Evolutionary conservation across 768 basidiomycete species (phyloP), one percentile per base, ranked within the genome.

Genomic region (Naganishia vishniacii): DNA sequence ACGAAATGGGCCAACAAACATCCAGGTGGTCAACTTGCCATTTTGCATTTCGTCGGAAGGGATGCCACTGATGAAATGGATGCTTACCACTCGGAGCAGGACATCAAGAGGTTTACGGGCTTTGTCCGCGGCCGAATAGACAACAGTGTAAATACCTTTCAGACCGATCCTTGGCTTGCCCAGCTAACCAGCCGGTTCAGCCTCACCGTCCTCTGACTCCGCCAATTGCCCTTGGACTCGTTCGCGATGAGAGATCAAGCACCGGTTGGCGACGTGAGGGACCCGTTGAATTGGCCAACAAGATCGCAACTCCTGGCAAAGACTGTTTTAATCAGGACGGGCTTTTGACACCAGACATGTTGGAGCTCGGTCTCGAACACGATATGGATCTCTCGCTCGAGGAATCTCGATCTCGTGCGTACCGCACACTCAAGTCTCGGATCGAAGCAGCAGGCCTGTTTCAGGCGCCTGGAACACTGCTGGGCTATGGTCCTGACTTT

Each of bases 31-130:
- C 77, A 83, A 4, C 86, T 97, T 51, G 83, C 91, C 15, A 84
- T 99, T 63, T 84, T 94, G 26, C 95, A 99, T 78, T 97, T 92
- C 71, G 85, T 97, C 44, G 95, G 94, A 3, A 83, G 94, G 61
- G 93, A 99, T 74, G 93, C 94, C 0, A 84, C 89, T 0, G 88
- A 94, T 79, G 95, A 99, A 77, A 88, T 98, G 34, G 84, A 89
- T 67, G 94, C 91, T 23, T 97, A 88, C 79, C 95, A 99, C 74
- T 80, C 81, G 7, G 81, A 84, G 40, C 77, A 82, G 48, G 84
- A 72, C 82, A 51, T 79, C 51, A 77, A 79, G 11, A 80, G 83
- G 62, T 81, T 92, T 67, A 75, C 80, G 20, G 81, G 80, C 13
- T 94, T 86, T 73, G 82, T 83, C 59, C 80, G 92, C 25, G 93